These are phyloP conservation scores for Myxozyma vanderwaltii DNA, from an alignment of 805 yeast genomes.

Conservation along the genomic window DNA sequence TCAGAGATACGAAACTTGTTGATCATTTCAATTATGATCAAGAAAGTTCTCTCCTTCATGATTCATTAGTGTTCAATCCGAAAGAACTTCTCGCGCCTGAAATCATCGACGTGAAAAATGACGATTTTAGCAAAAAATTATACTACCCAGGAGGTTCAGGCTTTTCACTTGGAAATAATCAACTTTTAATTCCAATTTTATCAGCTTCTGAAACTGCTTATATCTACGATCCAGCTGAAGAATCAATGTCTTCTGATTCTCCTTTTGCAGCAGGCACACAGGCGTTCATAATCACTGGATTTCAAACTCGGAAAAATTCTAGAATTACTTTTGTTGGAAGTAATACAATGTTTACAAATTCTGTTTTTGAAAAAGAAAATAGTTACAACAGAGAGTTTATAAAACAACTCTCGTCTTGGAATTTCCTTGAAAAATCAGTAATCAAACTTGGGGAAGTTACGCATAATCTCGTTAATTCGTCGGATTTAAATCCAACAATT, in stretches of 20 bases:
- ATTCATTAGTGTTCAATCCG: slow-evolving; percentile 36
- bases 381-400: slow-evolving; percentile 46
- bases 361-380: slow-evolving; percentile 34
- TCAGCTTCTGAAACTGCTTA: slow-evolving; percentile 67
- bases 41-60: slow-evolving; percentile 34
- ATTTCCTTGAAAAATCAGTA: slow-evolving; percentile 67
- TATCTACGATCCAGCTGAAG: slow-evolving; percentile 49
- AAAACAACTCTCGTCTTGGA: slow-evolving; percentile 64
- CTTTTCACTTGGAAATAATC: slow-evolving; percentile 70
- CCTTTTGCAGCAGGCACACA: slow-evolving; percentile 83
- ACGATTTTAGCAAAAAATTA: slow-evolving; percentile 28
- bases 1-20: slow-evolving; percentile 62
- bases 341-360: slow-evolving; percentile 52
- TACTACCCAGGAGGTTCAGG: slow-evolving; percentile 56
- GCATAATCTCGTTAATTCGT: slow-evolving; percentile 53
- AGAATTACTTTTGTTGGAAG: slow-evolving; percentile 84
- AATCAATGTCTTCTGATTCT: slow-evolving; percentile 47
- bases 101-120: slow-evolving; percentile 30
- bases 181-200: slow-evolving; percentile 68
- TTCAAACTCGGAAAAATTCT: slow-evolving; percentile 79
- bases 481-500: slow-evolving; percentile 40
- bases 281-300: slow-evolving; percentile 70
- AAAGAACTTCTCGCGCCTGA: slow-evolving; percentile 30
- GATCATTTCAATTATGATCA: slow-evolving; percentile 61
- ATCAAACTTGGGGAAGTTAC: slow-evolving; percentile 56